A percentile compares a stretch with the other conserved stretches of the same genome.
Conservation (phyloP, 352 stramenopile genomes). For the Thraustochytrium sp. region DNA sequence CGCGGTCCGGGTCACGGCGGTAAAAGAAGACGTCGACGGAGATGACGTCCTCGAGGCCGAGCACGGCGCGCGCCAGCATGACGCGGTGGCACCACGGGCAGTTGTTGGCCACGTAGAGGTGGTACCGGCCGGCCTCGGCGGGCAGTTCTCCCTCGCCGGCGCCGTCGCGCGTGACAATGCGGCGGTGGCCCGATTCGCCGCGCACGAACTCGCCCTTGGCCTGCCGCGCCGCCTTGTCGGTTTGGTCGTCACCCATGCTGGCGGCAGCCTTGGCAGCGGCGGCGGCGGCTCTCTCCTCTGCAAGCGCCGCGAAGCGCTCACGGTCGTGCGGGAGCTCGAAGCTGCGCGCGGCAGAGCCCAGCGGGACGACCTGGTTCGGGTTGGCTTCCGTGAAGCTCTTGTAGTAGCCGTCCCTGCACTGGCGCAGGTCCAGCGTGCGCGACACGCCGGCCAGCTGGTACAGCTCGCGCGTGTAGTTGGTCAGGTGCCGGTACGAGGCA, state of each 20-base stretch:
- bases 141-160: slow-evolving; percentile 33
- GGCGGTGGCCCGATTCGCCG: not conserved
- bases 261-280: not conserved
- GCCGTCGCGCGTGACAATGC: not conserved
- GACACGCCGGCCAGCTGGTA: slow-evolving; percentile 82
- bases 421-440: slow-evolving; percentile 82
- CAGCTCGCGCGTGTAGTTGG: slow-evolving; percentile 71
- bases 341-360: slow-evolving; percentile 58
- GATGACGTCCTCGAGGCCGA: slow-evolving; percentile 45
- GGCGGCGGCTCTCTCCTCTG: not conserved
- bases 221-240: not conserved
- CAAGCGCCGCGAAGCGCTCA: slow-evolving; percentile 6
- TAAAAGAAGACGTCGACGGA: slow-evolving; percentile 44
- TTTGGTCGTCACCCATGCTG: not conserved
- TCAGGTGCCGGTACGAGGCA: slow-evolving; percentile 50
- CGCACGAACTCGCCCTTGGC: slow-evolving; percentile 7
- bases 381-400: slow-evolving; percentile 81
- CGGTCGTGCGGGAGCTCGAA: slow-evolving; percentile 62
- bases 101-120: slow-evolving; percentile 63
- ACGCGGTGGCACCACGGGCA: slow-evolving; percentile 59
- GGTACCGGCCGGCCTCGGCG: slow-evolving; percentile 53
- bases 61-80: slow-evolving; percentile 52
- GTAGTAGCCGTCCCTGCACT: slow-evolving; percentile 95
- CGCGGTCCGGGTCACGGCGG: not conserved
- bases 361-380: slow-evolving; percentile 81